Base-by-base conservation (phyloP, 345 rosid genomes). In the Rhizophora mangle region DNA sequence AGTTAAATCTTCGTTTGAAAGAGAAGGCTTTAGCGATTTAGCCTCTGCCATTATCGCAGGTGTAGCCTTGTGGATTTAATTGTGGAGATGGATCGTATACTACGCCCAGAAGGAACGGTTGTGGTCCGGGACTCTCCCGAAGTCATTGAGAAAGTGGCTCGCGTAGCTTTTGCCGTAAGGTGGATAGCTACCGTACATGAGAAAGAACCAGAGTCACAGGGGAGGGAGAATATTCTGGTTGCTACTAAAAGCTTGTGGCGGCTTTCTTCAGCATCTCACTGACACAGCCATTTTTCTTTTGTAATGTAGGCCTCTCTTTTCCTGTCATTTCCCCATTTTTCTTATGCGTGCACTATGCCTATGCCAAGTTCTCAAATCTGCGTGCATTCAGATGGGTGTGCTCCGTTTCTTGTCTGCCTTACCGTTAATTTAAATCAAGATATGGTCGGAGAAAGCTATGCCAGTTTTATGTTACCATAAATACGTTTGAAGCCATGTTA, bases 61-160 rank as follows among this genome's bases (percentile, higher is more conserved):
- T 95, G 99, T 85, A 83, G 79, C 79, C 84, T 95, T 49, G 96
- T 87, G 65, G 96, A 92, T 81, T 61, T 95, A 62, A 83, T 95
- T 88, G 92, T 92, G 58, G 99, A 95, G 84, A 88, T 95, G 85
- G 99, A 95, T 67, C 75, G 99, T 32, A 90, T 92, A 61, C 63
- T 95, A 81, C 97, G 96, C 55, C 96, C 97, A 19, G 88, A 84
- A 72, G 99, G 96, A 59, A 88, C 82, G 2, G 96, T 92, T 52
- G 61, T 95, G 64, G 82, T 95, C 59, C 84, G 92, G 46, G 98
- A 90, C 74, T 76, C 88, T 30, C 96, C 96, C 2, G 97, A 95
- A 74, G 89, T 86, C 11, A 76, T 95, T 36, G 99, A 95, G 65
- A 88, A 78, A 79, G 92, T 87, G n/a, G 76, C 79, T 39, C 81